Evolutionary conservation across 1,284 basidiomycete species (phyloP).

Genomic region (Pholiota adiposa): DNA sequence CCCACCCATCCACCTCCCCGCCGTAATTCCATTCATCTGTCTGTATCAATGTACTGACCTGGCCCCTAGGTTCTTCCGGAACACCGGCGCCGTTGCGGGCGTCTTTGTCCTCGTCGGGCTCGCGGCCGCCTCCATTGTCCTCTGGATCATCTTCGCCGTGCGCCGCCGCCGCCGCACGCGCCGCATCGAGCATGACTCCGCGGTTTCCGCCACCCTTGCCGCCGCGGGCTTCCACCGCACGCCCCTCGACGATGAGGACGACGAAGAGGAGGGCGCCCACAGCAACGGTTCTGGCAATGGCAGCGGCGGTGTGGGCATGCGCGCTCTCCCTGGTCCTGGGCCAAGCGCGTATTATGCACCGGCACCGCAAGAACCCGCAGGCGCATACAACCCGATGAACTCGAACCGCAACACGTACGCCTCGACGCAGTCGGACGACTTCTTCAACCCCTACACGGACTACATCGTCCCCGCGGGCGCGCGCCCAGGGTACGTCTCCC

Average conservation of each 20-base stretch:
- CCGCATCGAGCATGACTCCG: conserved; percentile 66
- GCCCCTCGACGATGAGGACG: conserved; percentile 71
- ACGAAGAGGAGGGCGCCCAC: conserved; percentile 35
- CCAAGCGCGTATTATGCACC: neutral
- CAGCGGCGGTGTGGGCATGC: neutral
- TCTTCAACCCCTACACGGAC: conserved; percentile 62
- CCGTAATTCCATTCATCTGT: neutral
- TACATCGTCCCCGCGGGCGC: conserved; percentile 39
- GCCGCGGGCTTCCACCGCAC: conserved; percentile 66
- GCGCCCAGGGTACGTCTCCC: conserved; percentile 32
- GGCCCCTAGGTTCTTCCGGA: conserved; percentile 64
- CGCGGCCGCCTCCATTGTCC: conserved; percentile 66
- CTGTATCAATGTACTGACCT: neutral
- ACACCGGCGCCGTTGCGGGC: conserved; percentile 77
- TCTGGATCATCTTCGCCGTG: conserved; percentile 73
- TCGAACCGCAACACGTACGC: neutral
- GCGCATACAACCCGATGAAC: neutral
- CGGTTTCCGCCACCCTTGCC: conserved; percentile 68
- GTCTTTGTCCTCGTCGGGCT: conserved; percentile 80
- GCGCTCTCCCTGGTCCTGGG: neutral
- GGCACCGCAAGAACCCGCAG: neutral
- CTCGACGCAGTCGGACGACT: conserved; percentile 22
- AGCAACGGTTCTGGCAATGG: neutral
- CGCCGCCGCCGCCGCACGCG: conserved; percentile 63
- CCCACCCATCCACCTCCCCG: neutral